Conservation (phyloP, 2,329 filamentous ascomycete genomes). For the Cucurbitaria berberidis region DNA sequence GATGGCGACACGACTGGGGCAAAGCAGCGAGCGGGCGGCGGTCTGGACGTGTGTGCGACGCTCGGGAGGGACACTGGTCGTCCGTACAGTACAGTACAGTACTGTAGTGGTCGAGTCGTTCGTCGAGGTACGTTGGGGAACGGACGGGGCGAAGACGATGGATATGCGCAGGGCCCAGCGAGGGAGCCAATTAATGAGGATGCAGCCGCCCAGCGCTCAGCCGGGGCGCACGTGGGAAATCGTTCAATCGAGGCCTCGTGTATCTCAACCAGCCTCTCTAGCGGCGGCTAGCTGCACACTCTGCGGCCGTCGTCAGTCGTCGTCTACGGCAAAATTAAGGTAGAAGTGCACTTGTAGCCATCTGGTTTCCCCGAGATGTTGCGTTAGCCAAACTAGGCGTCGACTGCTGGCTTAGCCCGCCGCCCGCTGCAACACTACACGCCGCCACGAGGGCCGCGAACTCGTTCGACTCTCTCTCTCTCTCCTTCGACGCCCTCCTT, state of each 20-base stretch:
- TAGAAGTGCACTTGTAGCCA: too few relatives aligned
- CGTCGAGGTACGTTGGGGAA: too few relatives aligned
- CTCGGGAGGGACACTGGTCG: slow-evolving; percentile 30
- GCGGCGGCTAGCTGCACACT: slow-evolving; percentile 48
- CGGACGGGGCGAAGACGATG: too few relatives aligned
- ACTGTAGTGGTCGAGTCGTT: too few relatives aligned
- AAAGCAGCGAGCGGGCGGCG: slow-evolving; percentile 10
- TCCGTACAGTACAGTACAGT: too few relatives aligned
- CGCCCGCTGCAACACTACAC: slow-evolving; percentile 25
- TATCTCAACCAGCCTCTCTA: slow-evolving; percentile 44
- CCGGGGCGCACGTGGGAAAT: slow-evolving; percentile 47
- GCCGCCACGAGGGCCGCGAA: slow-evolving; percentile 39
- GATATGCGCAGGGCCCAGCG: slow-evolving; percentile 31
- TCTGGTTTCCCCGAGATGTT: too few relatives aligned
- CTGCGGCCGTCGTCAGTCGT: slow-evolving; percentile 18
- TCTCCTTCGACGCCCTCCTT: too few relatives aligned
- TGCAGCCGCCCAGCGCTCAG: slow-evolving; percentile 33
- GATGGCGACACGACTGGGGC: slow-evolving; percentile 26
- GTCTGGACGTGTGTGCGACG: slow-evolving; percentile 41
- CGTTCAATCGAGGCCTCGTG: slow-evolving; percentile 49
- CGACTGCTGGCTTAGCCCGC: slow-evolving; percentile 14
- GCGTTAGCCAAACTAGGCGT: slow-evolving; percentile 28
- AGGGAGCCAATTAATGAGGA: slow-evolving; percentile 39
- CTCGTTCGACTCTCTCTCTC: too few relatives aligned
- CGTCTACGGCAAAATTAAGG: too few relatives aligned